Conservation (phyloP, 345 rosid genomes). For the Cochlearia excelsa region DNA sequence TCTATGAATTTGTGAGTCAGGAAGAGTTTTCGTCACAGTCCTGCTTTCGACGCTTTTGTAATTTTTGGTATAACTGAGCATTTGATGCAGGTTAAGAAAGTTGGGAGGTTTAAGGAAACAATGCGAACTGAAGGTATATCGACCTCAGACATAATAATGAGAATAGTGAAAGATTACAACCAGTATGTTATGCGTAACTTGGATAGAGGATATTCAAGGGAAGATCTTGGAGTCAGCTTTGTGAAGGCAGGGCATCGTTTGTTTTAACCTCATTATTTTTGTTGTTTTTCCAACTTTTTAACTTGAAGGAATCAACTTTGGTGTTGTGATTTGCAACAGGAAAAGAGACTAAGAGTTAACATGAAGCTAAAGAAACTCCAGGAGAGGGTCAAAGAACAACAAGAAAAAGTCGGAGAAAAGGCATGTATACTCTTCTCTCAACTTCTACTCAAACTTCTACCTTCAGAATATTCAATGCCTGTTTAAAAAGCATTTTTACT, state of each 20-base stretch:
- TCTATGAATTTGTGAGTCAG: conserved; percentile 59
- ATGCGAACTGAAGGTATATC: conserved; percentile 64
- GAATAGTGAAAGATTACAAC: conserved; percentile 63
- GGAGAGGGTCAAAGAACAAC: conserved; percentile 62
- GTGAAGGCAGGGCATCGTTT: conserved; percentile 47
- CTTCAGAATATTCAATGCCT: no score
- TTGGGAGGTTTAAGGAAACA: conserved; percentile 61
- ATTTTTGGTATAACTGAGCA: conserved; percentile 3
- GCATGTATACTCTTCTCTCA: conserved; percentile 24
- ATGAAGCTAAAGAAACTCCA: conserved; percentile 49
- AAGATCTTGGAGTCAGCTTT: conserved; percentile 67
- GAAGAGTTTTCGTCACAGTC: neutral
- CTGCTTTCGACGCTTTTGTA: neutral
- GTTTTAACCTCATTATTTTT: neutral
- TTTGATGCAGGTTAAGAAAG: conserved; percentile 42
- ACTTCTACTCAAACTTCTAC: neutral
- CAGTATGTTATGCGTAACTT: conserved; percentile 64
- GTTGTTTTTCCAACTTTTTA: neutral
- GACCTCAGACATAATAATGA: conserved; percentile 64
- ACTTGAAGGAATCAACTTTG: conserved; percentile 1
- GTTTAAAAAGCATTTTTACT: no score
- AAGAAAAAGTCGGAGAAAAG: conserved; percentile 51
- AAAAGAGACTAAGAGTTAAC: conserved; percentile 59
- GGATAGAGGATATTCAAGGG: conserved; percentile 63
- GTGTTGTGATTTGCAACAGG: conserved; percentile 36